Evolutionary conservation across 2,329 filamentous ascomycete species (phyloP).

Genomic region (Ambrosiella cleistominuta): DNA sequence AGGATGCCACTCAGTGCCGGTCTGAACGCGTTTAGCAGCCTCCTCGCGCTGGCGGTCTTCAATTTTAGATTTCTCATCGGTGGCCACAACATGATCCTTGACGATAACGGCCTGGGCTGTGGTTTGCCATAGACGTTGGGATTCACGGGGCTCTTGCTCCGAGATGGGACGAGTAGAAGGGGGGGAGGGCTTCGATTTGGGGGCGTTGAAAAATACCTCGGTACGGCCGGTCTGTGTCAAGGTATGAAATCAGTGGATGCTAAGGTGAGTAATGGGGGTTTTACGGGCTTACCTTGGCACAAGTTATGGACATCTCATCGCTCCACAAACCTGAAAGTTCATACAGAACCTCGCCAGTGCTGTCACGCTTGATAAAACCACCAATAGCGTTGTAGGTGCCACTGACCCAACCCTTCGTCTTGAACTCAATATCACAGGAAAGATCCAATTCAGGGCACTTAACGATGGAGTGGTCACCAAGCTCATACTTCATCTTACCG

Average conservation of each 20-base stretch:
- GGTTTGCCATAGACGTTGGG: conserved; percentile 68
- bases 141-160: conserved; percentile 82
- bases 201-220: conserved; percentile 77
- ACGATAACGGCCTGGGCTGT: conserved; percentile 69
- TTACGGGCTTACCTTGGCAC: conserved; percentile 44
- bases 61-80: conserved; percentile 89
- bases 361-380: conserved; percentile 74
- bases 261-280: not conserved
- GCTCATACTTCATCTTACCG: conserved; percentile 98
- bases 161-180: conserved; percentile 59
- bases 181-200: conserved; percentile 54
- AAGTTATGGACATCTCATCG: conserved; percentile 83
- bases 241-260: not conserved
- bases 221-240: conserved; percentile 60
- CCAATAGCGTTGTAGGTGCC: conserved; percentile 94
- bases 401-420: conserved; percentile 93
- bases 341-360: conserved; percentile 71
- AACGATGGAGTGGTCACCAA: conserved; percentile 89
- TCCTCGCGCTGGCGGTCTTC: conserved; percentile 86
- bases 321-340: conserved; percentile 89
- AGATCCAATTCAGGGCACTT: conserved; percentile 77
- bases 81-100: conserved; percentile 74
- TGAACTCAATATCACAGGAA: conserved; percentile 87
- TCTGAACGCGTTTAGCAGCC: conserved; percentile 59
- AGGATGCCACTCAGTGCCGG: conserved; percentile 74